Evolutionary conservation across 1,284 basidiomycete species (phyloP), one percentile per base, ranked within the genome.

Genomic region (Megacollybia platyphylla): DNA sequence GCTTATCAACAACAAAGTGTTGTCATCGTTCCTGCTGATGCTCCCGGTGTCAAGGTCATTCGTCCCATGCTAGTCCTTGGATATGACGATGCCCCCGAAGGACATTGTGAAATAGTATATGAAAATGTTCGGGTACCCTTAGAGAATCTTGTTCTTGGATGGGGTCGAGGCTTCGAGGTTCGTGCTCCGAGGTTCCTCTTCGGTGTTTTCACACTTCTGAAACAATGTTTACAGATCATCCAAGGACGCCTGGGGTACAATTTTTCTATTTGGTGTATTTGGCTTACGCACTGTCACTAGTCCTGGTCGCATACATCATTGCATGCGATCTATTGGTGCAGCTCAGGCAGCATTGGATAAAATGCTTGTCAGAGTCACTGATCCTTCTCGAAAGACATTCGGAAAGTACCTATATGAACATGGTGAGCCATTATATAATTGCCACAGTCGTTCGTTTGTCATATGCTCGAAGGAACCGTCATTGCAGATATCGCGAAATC

Each of bases 301-400:
- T 50, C 94, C 94, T 44, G 94, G 94, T 18, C 83, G 96, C 44
- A 87, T 97, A 53, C 94, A 97, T 59, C 94, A 98, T 61, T 96
- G 92, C 70, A 98, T 98, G 94, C 81, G 94, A 38, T 88, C 89
- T 15, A 87, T 98, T 48, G 94, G 94, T 35, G 75, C 77, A 18
- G 96, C 93, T 1, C 80, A 85, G 48, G 71, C 76, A 20, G 87
- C 94, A 1, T 68, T 97, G 45, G 89, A 97, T 55, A 66, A 88
- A 39, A 81, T 97, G 76, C 72, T 98, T 39, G 74, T 83, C 49
- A 79, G 94, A n/a, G 89, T 92, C 24, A 94, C 92, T 24, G 90
- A 97, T 60, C 83, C 89, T 6, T 64, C 65, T 28, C 79, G 90
- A 54, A 91, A 88, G 65, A 94, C 94, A 0, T 98, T 98, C 56